Evolutionary conservation across 768 basidiomycete genomes (phyloP), one percentile per base, ranked within the genome.

Genomic region (Agaricus bisporus): DNA sequence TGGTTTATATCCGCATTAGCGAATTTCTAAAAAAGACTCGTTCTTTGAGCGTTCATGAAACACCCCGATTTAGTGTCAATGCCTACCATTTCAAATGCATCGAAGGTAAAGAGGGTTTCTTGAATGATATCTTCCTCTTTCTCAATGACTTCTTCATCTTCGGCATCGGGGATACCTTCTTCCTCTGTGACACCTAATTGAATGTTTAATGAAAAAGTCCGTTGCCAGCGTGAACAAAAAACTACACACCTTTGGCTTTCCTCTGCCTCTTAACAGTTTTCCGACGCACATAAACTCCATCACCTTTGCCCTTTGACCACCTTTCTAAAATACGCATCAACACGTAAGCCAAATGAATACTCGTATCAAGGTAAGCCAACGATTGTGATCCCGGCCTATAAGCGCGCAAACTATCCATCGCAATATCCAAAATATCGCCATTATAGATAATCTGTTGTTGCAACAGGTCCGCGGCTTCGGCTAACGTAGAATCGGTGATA

Each of bases 391-490:
- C 92, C 43, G 86, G 80, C 59, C 86, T 89, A 74, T 93, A 98
- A 22, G 74, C 73, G 45, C 80, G 75, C 46, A 98, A 67, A 51
- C 88, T 85, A 22, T 88, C 85, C 41, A 94, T 72, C 0, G 93
- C 81, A 20, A 93, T 82, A 60, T 98, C 95, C 50, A 98, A 82
- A 15, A 95, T 85, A 58, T 98, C 93, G 32, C 91, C 94, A 61
- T 94, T 94, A 72, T 98, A 98, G 62, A 98, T 87, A 22, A 99
- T 74, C 66, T 97, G 91, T 58, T 92, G 83, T 61, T 93, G 90
- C 1, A 98, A 75, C 17, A 86, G 73, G 51, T 83, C 83, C 46
- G 94, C 88, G 22, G 88, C 85, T 35, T 95, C 92, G 41, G 73
- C 71, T 58, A 92, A 55, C 6, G 61, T 59, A 14, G 75, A 65